These are phyloP conservation scores for Nymphaea thermarum DNA, from an alignment of 164 flowering plant species.

Conservation along the genomic window DNA sequence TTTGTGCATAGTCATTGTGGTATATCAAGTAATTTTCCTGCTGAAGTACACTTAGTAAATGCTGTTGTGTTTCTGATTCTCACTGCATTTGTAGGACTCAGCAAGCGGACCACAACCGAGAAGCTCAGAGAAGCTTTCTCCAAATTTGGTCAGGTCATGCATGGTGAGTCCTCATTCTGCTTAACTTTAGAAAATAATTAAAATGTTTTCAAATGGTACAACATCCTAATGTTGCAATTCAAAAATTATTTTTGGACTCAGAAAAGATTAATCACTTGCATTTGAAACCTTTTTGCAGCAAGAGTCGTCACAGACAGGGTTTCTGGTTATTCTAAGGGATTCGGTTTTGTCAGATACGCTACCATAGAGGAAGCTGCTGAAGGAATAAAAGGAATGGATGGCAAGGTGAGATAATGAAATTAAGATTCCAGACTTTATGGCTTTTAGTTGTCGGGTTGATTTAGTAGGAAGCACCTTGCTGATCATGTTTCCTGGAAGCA, in stretches of 20 bases:
- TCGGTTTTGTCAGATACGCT: constrained; percentile 76
- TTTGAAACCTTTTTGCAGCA: constrained; percentile 26
- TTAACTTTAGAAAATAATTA: background rate
- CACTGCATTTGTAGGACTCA: constrained; percentile 33
- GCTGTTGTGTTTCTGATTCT: background rate
- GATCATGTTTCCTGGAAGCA: too few species aligned
- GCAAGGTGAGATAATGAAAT: constrained; percentile 37
- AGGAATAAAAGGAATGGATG: constrained; percentile 88
- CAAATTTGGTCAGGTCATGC: constrained; percentile 54
- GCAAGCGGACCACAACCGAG: constrained; percentile 54
- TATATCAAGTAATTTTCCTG: background rate
- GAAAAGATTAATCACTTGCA: background rate
- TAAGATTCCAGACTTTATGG: background rate
- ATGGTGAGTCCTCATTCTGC: constrained; percentile 25
- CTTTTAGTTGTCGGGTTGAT: too few species aligned
- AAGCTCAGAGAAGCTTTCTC: constrained; percentile 39
- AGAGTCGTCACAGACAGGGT: constrained; percentile 70
- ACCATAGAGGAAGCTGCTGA: constrained; percentile 59
- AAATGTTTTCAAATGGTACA: background rate
- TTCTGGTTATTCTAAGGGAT: constrained; percentile 76
- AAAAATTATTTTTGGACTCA: background rate
- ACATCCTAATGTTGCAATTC: background rate
- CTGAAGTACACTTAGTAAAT: background rate
- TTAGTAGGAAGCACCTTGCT: too few species aligned
- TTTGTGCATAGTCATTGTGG: background rate